phyloP scores from a whole-genome alignment of 805 yeast genomes.

The Ogataea glucozyma region DNA sequence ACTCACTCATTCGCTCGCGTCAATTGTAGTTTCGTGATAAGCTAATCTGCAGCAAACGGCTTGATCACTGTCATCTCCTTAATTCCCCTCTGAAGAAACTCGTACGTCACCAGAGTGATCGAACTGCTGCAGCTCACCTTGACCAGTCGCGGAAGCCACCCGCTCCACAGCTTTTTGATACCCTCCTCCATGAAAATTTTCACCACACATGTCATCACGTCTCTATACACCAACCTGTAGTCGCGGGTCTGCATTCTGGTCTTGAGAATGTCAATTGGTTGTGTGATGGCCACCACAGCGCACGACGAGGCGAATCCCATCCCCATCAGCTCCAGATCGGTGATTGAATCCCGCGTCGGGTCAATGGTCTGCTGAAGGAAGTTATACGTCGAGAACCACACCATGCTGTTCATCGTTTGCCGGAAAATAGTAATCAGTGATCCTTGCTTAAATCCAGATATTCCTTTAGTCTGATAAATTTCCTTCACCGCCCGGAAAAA shows the following conservation, averaged over 20 bases:
- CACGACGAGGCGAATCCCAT: constrained; percentile 65
- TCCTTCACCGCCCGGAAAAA: constrained; percentile 57
- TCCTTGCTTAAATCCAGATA: constrained; percentile 80
- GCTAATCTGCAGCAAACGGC: constrained; percentile 31
- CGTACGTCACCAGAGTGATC: constrained; percentile 64
- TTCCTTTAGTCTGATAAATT: constrained; percentile 71
- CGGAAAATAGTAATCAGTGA: constrained; percentile 78
- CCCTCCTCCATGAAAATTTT: constrained; percentile 51
- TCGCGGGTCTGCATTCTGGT: constrained; percentile 82
- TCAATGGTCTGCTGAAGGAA: constrained; percentile 69
- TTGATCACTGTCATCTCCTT: constrained; percentile 27
- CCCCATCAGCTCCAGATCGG: constrained; percentile 36
- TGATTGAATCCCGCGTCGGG: constrained; percentile 50
- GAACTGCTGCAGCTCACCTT: constrained; percentile 74
- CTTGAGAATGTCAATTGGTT: constrained; percentile 86
- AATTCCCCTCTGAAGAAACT: constrained; percentile 51
- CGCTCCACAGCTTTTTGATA: constrained; percentile 50
- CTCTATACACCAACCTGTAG: constrained; percentile 57
- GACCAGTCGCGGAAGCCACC: constrained; percentile 65
- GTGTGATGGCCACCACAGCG: constrained; percentile 77
- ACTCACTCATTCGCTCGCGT: neutral
- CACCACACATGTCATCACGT: constrained; percentile 58
- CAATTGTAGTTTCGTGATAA: no score
- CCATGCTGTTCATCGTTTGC: constrained; percentile 76
- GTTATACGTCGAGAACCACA: constrained; percentile 82